Evolutionary conservation across 1,284 basidiomycete genomes (phyloP).

Genomic region (Ustilago curta): DNA sequence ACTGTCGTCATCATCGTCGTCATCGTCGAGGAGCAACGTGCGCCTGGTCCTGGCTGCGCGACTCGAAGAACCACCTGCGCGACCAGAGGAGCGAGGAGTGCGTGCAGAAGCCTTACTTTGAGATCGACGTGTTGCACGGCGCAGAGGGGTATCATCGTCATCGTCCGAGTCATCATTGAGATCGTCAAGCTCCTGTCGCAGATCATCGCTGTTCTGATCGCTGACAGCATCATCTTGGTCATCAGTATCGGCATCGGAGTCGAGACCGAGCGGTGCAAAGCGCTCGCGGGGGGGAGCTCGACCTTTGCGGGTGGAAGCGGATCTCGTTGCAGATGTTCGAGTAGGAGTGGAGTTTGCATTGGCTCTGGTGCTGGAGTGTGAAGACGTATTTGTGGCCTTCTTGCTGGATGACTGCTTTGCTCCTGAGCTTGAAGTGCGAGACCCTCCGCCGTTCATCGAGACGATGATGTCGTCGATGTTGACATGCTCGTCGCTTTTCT

Average conservation of each 20-base stretch:
- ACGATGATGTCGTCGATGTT: conserved; percentile 36
- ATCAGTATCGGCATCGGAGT: conserved; percentile 12
- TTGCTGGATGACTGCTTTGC: neutral
- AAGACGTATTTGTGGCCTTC: neutral
- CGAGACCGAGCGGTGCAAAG: conserved; percentile 3
- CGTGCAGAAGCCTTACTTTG: conserved; percentile 2
- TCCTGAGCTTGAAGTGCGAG: conserved; percentile 3
- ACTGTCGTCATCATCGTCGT: conserved; percentile 18
- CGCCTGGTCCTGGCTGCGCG: conserved; percentile 5
- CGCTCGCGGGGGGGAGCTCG: conserved; percentile 14
- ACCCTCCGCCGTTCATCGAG: conserved; percentile 28
- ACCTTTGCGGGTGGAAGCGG: neutral
- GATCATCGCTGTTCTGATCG: conserved; percentile 7
- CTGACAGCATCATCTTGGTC: conserved; percentile 15
- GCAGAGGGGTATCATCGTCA: conserved; percentile 7
- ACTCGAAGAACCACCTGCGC: neutral
- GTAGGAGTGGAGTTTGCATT: neutral
- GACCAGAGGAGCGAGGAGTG: neutral
- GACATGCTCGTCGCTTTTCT: conserved; percentile 14
- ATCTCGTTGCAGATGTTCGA: neutral
- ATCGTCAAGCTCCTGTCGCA: conserved; percentile 19
- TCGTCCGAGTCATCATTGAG: conserved; percentile 26
- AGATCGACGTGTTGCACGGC: conserved; percentile 14
- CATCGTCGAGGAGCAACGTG: conserved; percentile 2
- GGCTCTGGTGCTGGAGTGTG: neutral